Evolutionary conservation across 2,329 filamentous ascomycete genomes (phyloP), one percentile per base, ranked within the genome.

Genomic region (Calonectria crousiana): DNA sequence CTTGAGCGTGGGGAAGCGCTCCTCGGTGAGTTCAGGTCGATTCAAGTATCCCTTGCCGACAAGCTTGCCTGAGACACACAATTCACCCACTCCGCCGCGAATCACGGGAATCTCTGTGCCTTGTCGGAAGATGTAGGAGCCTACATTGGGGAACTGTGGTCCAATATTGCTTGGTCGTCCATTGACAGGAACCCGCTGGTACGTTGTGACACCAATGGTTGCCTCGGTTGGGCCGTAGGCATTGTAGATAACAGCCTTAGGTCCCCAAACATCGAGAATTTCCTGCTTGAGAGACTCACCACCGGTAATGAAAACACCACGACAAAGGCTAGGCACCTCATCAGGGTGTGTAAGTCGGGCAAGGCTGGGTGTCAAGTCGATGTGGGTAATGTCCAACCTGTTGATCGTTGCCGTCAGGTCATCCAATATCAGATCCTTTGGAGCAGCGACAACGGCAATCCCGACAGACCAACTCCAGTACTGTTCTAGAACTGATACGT

Each of bases 381-480:
- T 95, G 81, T 98, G 96, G 0, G 96, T 98, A 75, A 98, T 96
- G 11, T 88, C 85, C 5, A 98, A 88, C 28, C 87, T 88, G 23
- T 90, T 90, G 72, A 98, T 96, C 0, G 93, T 92, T 1, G 90
- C 90, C 1, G 93, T 89, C 20, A 98, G 87, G 79, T 98, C 95
- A 78, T 97, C 95, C 41, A 98, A 92, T 1, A 98, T 93, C 1
- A 98, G 82, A 81, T 98, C 95, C 77, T 95, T 91, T 0, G 95
- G 94, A 9, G 95, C 95, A 2, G 94, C 93, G 2, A 96, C 93
- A 0, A 98, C 90, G 5, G 94, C 93, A 32, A 98, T 95, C 1
- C 95, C 95, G 0, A 97, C 94, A 34, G 93, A 95, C 96, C 96
- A 98, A 72, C 93, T 97, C 95, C 95, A 98, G 83, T 96, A 98